A percentile compares a stretch with the other conserved stretches of the same genome.
Evolutionary conservation across 2,329 filamentous ascomycete species (phyloP).

Genomic region (Phialophora chinensis): DNA sequence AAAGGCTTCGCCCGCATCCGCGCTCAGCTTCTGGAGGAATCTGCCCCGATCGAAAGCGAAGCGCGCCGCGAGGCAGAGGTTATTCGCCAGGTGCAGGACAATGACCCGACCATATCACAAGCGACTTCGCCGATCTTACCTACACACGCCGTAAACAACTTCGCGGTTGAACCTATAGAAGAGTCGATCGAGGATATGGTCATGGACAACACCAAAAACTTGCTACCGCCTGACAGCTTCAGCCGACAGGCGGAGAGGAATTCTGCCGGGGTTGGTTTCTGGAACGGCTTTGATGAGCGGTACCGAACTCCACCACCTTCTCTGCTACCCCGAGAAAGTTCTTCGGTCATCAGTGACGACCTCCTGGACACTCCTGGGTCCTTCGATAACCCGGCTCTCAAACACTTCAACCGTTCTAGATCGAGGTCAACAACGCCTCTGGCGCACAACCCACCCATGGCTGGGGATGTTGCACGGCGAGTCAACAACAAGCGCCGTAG

Average conservation of each 20-base stretch:
- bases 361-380: slow-evolving; percentile 48
- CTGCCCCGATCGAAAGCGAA: slow-evolving; percentile 84
- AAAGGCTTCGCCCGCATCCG: slow-evolving; percentile 94
- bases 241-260: slow-evolving; percentile 75
- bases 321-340: slow-evolving; percentile 62
- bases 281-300: slow-evolving; percentile 78
- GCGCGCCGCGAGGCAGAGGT: slow-evolving; percentile 91
- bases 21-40: slow-evolving; percentile 86
- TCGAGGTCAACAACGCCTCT: slow-evolving; percentile 52
- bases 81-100: slow-evolving; percentile 91
- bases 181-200: slow-evolving; percentile 65
- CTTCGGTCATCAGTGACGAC: slow-evolving; percentile 52
- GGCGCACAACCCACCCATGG: slow-evolving; percentile 55
- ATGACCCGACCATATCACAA: slow-evolving; percentile 64
- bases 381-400: slow-evolving; percentile 40
- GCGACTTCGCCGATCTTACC: slow-evolving; percentile 38
- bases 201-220: slow-evolving; percentile 38
- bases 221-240: slow-evolving; percentile 68
- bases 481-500: slow-evolving; percentile 82
- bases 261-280: slow-evolving; percentile 74
- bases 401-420: slow-evolving; percentile 41
- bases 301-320: slow-evolving; percentile 69
- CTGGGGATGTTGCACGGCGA: slow-evolving; percentile 77
- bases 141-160: slow-evolving; percentile 52
- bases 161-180: slow-evolving; percentile 68